These are phyloP conservation scores for Trichoderma citrinoviride DNA, from an alignment of 2,329 filamentous ascomycete species.

Conservation along the genomic window DNA sequence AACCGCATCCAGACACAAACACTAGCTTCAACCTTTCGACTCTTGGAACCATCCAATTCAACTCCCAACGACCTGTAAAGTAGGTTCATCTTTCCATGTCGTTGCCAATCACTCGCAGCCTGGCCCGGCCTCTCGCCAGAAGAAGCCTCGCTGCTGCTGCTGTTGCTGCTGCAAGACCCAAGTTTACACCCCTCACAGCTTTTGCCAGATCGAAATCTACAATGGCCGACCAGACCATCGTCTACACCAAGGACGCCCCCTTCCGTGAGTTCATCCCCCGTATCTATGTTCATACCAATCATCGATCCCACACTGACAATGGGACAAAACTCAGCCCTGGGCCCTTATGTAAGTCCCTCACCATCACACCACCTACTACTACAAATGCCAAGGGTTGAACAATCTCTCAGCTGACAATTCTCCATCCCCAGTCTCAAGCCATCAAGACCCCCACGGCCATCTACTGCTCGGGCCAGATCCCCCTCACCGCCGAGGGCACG, in stretches of 20 bases:
- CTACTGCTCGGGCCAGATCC: conserved; percentile 73
- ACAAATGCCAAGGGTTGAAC: not conserved
- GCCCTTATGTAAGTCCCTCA: conserved; percentile 56
- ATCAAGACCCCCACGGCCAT: conserved; percentile 64
- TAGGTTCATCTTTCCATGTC: conserved; percentile 29
- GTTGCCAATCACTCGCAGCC: conserved; percentile 26
- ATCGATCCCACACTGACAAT: not conserved
- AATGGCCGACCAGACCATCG: conserved; percentile 48
- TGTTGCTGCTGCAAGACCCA: conserved; percentile 21
- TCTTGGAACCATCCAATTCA: not conserved
- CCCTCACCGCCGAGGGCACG: conserved; percentile 56
- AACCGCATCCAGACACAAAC: not conserved
- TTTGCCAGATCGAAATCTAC: conserved; percentile 36
- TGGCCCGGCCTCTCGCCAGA: conserved; percentile 20
- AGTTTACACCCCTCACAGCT: conserved; percentile 35
- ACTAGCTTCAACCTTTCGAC: not conserved
- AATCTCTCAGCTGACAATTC: not conserved
- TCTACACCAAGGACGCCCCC: conserved; percentile 60
- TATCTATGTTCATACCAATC: no score
- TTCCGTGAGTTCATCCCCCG: conserved; percentile 47
- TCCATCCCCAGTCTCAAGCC: conserved; percentile 57
- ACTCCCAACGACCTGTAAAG: not conserved
- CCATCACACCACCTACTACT: not conserved
- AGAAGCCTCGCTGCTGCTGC: conserved; percentile 13
- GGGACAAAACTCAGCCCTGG: conserved; percentile 47